A percentile compares a stretch with the other conserved stretches of the same genome.
phyloP scores from a whole-genome alignment of 1,284 basidiomycete species.

The Wallemia ichthyophaga region DNA sequence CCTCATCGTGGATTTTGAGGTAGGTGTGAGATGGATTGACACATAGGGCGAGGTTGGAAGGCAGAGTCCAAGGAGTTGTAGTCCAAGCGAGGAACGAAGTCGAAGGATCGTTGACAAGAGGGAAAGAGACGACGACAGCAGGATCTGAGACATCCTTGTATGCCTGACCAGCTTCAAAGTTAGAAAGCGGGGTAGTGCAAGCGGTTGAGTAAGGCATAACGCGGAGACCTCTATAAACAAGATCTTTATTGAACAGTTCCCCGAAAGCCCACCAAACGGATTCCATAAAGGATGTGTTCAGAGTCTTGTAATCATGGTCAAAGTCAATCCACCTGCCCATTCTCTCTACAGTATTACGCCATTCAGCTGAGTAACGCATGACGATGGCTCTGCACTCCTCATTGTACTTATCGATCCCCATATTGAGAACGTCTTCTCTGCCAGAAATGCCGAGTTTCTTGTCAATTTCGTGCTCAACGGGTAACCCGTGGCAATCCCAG shows the following conservation, averaged over 20 bases:
- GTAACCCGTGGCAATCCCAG: conserved; percentile 97
- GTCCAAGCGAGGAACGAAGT: conserved; percentile 93
- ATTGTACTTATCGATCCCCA: conserved; percentile 97
- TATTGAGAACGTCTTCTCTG: conserved; percentile 69
- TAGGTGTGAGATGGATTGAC: conserved; percentile 91
- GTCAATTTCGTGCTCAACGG: conserved; percentile 99
- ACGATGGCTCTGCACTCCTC: conserved; percentile 88
- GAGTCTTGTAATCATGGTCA: conserved; percentile 96
- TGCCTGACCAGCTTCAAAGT: conserved; percentile 83
- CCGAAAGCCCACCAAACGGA: conserved; percentile 99
- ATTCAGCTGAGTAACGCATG: conserved; percentile 85
- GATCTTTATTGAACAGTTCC: conserved; percentile 64
- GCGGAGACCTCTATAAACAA: conserved; percentile 73
- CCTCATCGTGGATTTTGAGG: conserved; percentile 84
- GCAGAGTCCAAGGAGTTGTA: conserved; percentile 94
- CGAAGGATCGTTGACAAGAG: conserved; percentile 63
- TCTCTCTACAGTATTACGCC: conserved; percentile 78
- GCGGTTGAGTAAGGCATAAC: conserved; percentile 99
- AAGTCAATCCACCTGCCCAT: conserved; percentile 99
- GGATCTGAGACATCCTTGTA: conserved; percentile 91
- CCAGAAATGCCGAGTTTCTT: conserved; percentile 78
- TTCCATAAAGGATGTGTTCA: conserved; percentile 87
- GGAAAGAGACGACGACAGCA: conserved; percentile 78
- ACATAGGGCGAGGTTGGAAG: conserved; percentile 79
- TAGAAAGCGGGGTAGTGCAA: conserved; percentile 82